These are phyloP conservation scores for Paragyromitra xinjiangensis DNA, from an alignment of 495 filamentous ascomycete species.

Conservation along the genomic window DNA sequence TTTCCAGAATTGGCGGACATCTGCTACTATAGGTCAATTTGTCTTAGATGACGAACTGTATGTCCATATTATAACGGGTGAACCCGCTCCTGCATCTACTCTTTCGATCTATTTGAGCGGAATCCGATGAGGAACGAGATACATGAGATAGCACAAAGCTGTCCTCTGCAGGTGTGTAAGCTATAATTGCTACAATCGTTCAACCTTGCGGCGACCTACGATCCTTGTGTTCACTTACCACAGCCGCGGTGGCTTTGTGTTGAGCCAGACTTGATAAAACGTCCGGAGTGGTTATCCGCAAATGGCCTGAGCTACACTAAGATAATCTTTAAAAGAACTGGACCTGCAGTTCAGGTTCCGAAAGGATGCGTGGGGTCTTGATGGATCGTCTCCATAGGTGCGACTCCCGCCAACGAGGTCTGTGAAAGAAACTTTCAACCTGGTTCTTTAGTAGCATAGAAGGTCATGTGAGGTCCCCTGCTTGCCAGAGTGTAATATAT, in stretches of 20 bases:
- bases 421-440: conserved; percentile 36
- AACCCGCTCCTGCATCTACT: conserved; percentile 39
- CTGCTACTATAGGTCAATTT: not conserved
- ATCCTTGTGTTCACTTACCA: conserved; percentile 31
- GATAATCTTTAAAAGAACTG: conserved; percentile 12
- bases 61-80: conserved; percentile 24
- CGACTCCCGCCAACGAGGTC: conserved; percentile 36
- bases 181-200: not conserved
- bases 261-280: conserved; percentile 26
- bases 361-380: conserved; percentile 35
- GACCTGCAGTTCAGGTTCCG: conserved; percentile 26
- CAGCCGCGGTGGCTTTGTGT: conserved; percentile 17
- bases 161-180: conserved; percentile 23
- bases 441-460: conserved; percentile 38
- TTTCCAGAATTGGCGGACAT: not conserved
- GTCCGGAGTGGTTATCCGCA: conserved; percentile 30
- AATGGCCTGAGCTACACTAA: conserved; percentile 26
- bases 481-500: conserved; percentile 38
- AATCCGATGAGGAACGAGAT: conserved; percentile 16
- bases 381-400: conserved; percentile 21
- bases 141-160: conserved; percentile 15
- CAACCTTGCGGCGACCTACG: conserved; percentile 17
- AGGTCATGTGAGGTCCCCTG: conserved; percentile 46
- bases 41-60: conserved; percentile 19
- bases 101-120: conserved; percentile 25